Evolutionary conservation across 306 rosid species (phyloP).

Genomic region (Vigna trinervia): DNA sequence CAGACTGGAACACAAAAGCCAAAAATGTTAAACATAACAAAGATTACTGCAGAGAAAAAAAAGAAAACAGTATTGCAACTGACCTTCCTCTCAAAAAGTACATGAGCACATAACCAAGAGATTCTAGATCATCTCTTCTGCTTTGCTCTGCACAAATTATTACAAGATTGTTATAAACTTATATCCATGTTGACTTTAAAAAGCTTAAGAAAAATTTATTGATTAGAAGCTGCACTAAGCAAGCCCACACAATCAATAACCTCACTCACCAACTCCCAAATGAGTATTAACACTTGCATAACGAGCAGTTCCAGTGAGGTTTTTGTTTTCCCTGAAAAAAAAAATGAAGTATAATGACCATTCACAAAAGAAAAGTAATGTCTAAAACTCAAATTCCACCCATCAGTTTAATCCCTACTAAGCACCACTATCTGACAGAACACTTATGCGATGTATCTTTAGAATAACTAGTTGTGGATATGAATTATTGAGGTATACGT

Average conservation of each 20-base stretch:
- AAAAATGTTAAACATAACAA: slow-evolving; percentile 37
- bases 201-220: slow-evolving; percentile 31
- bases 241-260: slow-evolving; percentile 28
- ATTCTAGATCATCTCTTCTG: slow-evolving; percentile 99
- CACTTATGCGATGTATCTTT: not conserved
- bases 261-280: slow-evolving; percentile 91
- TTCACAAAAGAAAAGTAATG: slow-evolving; percentile 14
- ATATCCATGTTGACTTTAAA: not conserved
- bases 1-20: slow-evolving; percentile 68
- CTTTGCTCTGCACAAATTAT: slow-evolving; percentile 84
- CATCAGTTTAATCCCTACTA: slow-evolving; percentile 18
- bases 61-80: slow-evolving; percentile 32
- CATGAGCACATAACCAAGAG: slow-evolving; percentile 97
- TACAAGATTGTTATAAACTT: slow-evolving; percentile 3
- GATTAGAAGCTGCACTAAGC: slow-evolving; percentile 31
- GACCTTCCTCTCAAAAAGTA: slow-evolving; percentile 99
- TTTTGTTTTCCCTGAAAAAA: slow-evolving; percentile 89
- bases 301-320: slow-evolving; percentile 99
- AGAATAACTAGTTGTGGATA: not conserved
- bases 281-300: slow-evolving; percentile 99
- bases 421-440: slow-evolving; percentile 3
- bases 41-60: slow-evolving; percentile 20
- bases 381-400: not conserved
- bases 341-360: not conserved
- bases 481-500: not conserved